Conservation (phyloP, 2,329 filamentous ascomycete genomes). For the Pleomassaria siparia region DNA sequence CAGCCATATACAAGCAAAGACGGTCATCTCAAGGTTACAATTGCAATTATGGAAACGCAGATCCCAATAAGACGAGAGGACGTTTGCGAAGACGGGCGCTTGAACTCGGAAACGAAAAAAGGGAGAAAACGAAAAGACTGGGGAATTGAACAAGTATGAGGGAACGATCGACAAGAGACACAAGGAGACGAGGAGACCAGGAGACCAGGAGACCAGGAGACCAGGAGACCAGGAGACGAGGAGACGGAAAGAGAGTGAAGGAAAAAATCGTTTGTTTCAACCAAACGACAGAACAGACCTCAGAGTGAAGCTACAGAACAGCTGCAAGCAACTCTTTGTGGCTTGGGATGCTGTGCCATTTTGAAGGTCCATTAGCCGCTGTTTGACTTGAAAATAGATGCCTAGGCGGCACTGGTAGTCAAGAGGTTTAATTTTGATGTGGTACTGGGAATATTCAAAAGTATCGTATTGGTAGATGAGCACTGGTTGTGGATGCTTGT, state of each 20-base stretch:
- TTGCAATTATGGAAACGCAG: slow-evolving; percentile 22
- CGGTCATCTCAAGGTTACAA: slow-evolving; percentile 28
- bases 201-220: slow-evolving; percentile 23
- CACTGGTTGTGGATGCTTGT: slow-evolving; percentile 31
- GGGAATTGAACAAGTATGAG: slow-evolving; percentile 32
- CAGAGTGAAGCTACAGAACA: slow-evolving; percentile 23
- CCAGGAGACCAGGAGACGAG: slow-evolving; percentile 23
- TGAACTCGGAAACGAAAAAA: slow-evolving; percentile 22
- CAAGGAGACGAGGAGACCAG: slow-evolving; percentile 17
- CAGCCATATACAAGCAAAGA: slow-evolving; percentile 32
- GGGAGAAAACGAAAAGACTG: slow-evolving; percentile 19
- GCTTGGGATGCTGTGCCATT: slow-evolving; percentile 29
- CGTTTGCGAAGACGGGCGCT: slow-evolving; percentile 22
- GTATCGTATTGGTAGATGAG: slow-evolving; percentile 18
- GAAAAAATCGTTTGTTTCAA: slow-evolving; percentile 26
- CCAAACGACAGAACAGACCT: slow-evolving; percentile 26
- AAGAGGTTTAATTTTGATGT: slow-evolving; percentile 23
- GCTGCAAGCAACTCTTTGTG: slow-evolving; percentile 25
- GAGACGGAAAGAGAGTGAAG: slow-evolving; percentile 27
- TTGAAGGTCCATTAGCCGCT: slow-evolving; percentile 44
- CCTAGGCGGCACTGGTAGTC: slow-evolving; percentile 34
- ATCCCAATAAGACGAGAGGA: slow-evolving; percentile 11
- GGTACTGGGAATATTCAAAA: slow-evolving; percentile 20
- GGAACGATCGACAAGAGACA: slow-evolving; percentile 32
- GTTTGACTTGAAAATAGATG: slow-evolving; percentile 39